A percentile compares a stretch with the other conserved stretches of the same genome.
phyloP scores from a whole-genome alignment of 2,329 filamentous ascomycete species.

The Scedosporium boydii region DNA sequence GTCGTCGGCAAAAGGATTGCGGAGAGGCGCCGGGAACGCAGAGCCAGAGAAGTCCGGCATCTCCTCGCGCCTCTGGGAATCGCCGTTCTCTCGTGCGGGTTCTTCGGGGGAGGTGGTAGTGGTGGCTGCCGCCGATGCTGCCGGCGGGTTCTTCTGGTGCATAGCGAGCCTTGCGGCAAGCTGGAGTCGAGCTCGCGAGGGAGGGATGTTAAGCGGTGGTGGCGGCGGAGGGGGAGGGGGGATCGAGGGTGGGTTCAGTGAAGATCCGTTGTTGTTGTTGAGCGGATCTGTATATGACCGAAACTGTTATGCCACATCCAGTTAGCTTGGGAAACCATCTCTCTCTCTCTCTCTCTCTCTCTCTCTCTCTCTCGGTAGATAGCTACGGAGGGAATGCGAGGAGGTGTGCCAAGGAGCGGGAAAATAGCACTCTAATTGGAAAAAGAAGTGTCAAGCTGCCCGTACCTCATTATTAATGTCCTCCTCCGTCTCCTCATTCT shows the following conservation, averaged over 20 bases:
- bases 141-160: conserved; percentile 55
- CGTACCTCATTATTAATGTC: conserved; percentile 61
- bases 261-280: conserved; percentile 32
- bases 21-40: conserved; percentile 14
- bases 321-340: neutral
- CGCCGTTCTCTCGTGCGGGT: conserved; percentile 30
- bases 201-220: conserved; percentile 71
- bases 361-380: neutral
- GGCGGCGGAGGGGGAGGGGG: conserved; percentile 53
- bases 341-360: too few species aligned
- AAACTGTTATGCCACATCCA: conserved; percentile 30
- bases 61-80: conserved; percentile 19
- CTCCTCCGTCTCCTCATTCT: conserved; percentile 77
- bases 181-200: conserved; percentile 77
- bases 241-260: conserved; percentile 48
- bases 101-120: conserved; percentile 29
- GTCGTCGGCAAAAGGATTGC: conserved; percentile 48
- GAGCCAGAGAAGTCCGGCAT: conserved; percentile 9
- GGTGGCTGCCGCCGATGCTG: conserved; percentile 35
- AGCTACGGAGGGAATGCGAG: conserved; percentile 13
- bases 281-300: conserved; percentile 48
- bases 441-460: conserved; percentile 42
- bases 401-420: conserved; percentile 45
- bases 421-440: conserved; percentile 38
- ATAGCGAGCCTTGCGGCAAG: conserved; percentile 80